phyloP scores from a whole-genome alignment of 2,329 filamentous ascomycete species.

The Monosporascus sp. region DNA sequence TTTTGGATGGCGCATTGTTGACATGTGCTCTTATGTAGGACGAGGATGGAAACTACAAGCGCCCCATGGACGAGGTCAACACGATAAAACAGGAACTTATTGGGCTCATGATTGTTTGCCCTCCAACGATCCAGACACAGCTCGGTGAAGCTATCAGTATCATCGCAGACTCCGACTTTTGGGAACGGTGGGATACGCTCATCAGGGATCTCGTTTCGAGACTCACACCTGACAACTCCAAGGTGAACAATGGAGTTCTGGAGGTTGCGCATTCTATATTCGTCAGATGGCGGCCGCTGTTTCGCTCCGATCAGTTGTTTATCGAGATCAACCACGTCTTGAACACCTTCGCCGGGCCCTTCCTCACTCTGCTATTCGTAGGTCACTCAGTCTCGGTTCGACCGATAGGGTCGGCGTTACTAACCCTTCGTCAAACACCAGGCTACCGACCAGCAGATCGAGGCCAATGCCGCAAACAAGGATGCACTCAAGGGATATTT shows the following conservation, averaged over 20 bases:
- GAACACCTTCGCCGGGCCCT: constrained; percentile 74
- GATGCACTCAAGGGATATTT: constrained; percentile 71
- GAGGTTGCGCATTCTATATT: constrained; percentile 99
- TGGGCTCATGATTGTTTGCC: constrained; percentile 91
- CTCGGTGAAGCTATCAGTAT: constrained; percentile 94
- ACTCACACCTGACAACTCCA: constrained; percentile 73
- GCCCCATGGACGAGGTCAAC: constrained; percentile 73
- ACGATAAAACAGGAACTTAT: constrained; percentile 95
- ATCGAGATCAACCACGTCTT: constrained; percentile 96
- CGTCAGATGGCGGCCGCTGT: constrained; percentile 89
- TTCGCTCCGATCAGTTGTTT: constrained; percentile 87
- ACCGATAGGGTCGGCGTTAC: not conserved
- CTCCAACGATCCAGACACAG: constrained; percentile 81
- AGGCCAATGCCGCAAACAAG: constrained; percentile 70
- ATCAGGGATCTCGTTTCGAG: constrained; percentile 88
- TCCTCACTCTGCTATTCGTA: constrained; percentile 73
- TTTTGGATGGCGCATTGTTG: too few relatives aligned
- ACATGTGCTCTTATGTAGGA: constrained; percentile 43
- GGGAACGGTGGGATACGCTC: constrained; percentile 91
- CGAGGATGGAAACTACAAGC: constrained; percentile 89
- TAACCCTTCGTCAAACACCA: constrained; percentile 19
- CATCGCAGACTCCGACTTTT: constrained; percentile 98
- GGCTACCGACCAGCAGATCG: constrained; percentile 66
- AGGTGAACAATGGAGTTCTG: constrained; percentile 86
- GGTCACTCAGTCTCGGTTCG: constrained; percentile 15